Percentiles rank a stretch among this genome's conserved stretches.
Evolutionary conservation across 2,329 filamentous ascomycete species (phyloP).

Genomic region (Microdochium nivale): DNA sequence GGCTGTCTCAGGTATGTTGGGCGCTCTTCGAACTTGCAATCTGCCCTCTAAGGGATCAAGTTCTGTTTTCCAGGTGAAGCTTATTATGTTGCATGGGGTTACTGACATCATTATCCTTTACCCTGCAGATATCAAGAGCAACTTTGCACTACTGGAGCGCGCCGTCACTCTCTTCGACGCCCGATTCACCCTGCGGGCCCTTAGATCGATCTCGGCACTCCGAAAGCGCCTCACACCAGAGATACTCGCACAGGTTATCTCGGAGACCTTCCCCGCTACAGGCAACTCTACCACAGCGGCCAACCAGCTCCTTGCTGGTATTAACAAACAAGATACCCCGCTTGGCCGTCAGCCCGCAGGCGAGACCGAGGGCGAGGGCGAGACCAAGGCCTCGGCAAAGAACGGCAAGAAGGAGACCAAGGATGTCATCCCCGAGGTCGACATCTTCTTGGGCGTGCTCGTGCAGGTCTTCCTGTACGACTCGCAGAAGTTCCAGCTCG

Average conservation of each 20-base stretch:
- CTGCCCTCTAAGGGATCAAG: too few species aligned
- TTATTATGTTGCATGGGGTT: background rate
- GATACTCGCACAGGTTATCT: conserved; percentile 71
- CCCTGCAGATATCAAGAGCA: conserved; percentile 78
- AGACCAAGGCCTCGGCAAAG: conserved; percentile 42
- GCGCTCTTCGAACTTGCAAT: too few species aligned
- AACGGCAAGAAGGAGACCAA: conserved; percentile 53
- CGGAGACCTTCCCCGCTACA: conserved; percentile 64
- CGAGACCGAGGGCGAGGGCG: conserved; percentile 68
- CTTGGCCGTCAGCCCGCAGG: conserved; percentile 48
- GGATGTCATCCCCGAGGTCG: conserved; percentile 76
- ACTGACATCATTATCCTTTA: background rate
- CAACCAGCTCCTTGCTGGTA: conserved; percentile 59
- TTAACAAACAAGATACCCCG: conserved; percentile 58
- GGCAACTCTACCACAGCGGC: conserved; percentile 55
- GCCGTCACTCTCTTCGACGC: conserved; percentile 90
- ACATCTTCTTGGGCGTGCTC: conserved; percentile 81
- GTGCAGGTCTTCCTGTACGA: conserved; percentile 85
- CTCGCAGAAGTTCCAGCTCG: conserved; percentile 69
- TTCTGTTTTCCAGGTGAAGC: too few species aligned
- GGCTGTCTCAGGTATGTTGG: conserved; percentile 47
- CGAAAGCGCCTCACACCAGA: conserved; percentile 83
- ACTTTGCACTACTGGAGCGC: conserved; percentile 84
- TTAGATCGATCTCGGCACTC: conserved; percentile 91
- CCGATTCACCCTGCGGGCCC: conserved; percentile 86